Base-by-base conservation (phyloP, 768 basidiomycete species). In the Trametes elegans region DNA sequence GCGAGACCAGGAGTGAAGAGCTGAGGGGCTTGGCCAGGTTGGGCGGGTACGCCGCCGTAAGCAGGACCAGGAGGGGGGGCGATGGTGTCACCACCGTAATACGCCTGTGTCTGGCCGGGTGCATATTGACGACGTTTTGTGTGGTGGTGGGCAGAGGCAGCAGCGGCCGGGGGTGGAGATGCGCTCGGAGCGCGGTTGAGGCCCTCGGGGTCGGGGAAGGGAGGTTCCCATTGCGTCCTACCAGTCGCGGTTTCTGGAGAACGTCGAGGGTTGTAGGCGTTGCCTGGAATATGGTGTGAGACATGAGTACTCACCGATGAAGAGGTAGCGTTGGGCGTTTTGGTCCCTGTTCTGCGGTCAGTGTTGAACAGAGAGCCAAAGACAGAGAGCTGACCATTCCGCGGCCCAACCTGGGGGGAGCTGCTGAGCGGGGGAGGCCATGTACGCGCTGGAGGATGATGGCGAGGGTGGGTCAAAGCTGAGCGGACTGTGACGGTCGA, bases 331-430 rank as follows among this genome's bases (percentile, higher is more conserved):
- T 70, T 92, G 88, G 71, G 88, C 79, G 57, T 78, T 78, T 48
- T 76, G 74, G 70, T 95, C 90, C 93, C 93, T 94, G 67, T 38
- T 56, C 35, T 23, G 60, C 55, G 34, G 53, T 42, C 54, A 62
- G 52, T 14, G 48, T 40, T 42, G 19, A 42, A 53, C 36, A 1
- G 40, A 32, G 35, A 21, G 24, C 29, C 21, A 31, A n/a, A 35
- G 11, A 42, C 1, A 16, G 47, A 71, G n/a, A n/a, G n/a, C 76
- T 62, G 68, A 92, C 95, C 95, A 97, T 79, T 95, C 88, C 68
- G 92, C 90, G 60, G 81, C 78, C 95, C 95, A 97, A 36, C 94
- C 95, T 60, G 87, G 88, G 56, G 95, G 95, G 32, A 97, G 73
- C 70, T 90, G 84, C 66, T 84, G 80, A n/a, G 70, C 63, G 38